phyloP scores from a whole-genome alignment of 306 rosid genomes.

The Abrus precatorius region DNA sequence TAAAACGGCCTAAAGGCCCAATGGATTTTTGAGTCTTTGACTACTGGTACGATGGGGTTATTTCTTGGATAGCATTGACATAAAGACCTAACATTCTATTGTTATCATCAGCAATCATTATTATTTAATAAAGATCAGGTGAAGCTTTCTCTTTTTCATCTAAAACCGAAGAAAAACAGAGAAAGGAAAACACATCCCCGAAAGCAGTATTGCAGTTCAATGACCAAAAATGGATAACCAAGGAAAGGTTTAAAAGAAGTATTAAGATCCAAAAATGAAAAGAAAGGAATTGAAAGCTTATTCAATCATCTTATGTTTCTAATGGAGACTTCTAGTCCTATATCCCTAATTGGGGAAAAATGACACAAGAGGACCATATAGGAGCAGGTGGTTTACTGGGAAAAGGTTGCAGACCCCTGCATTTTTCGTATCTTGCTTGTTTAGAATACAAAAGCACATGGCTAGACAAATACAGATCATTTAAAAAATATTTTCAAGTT shows the following conservation, averaged over 20 bases:
- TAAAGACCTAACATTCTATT: constrained; percentile 4
- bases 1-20: neutral
- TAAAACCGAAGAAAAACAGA: neutral
- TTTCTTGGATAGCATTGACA: neutral
- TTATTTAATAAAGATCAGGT: neutral
- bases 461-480: neutral
- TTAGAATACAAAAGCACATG: neutral
- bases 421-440: constrained; percentile 25
- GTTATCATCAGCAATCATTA: constrained; percentile 18
- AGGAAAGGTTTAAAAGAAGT: constrained; percentile 20
- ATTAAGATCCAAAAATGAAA: constrained; percentile 3
- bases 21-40: neutral
- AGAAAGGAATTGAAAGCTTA: neutral
- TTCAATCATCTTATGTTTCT: neutral
- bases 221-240: constrained; percentile 9
- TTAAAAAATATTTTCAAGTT: neutral
- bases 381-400: neutral
- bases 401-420: neutral
- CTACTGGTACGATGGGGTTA: neutral
- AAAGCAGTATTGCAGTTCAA: neutral
- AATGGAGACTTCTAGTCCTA: neutral
- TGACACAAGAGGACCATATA: neutral
- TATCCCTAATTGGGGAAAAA: neutral
- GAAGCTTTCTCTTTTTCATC: neutral
- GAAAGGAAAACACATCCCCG: neutral